A percentile compares a stretch with the other conserved stretches of the same genome.
Evolutionary conservation across 129 eudicot genomes (phyloP).

Genomic region (Artemisia argyi): DNA sequence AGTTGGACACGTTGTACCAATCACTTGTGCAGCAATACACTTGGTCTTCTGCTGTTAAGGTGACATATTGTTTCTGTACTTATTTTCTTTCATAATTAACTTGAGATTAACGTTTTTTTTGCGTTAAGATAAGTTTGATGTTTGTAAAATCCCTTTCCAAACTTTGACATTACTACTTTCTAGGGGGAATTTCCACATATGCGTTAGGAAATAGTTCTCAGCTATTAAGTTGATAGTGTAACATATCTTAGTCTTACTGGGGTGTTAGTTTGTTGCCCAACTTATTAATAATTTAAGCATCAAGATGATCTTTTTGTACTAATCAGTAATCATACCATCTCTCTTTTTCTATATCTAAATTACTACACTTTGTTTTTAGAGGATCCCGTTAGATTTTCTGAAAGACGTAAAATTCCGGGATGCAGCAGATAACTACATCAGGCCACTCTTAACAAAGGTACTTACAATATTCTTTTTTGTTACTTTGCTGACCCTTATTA

Average conservation of each 20-base stretch:
- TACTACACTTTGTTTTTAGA: slow-evolving; percentile 40
- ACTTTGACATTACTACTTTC: no score
- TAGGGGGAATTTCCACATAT: no score
- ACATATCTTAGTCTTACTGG: no score
- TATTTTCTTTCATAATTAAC: neutral
- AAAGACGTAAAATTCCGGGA: slow-evolving; percentile 60
- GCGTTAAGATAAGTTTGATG: neutral
- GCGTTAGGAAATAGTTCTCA: no score
- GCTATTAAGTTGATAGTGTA: no score
- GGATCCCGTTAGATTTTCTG: slow-evolving; percentile 91
- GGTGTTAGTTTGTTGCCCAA: no score
- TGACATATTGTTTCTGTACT: slow-evolving; percentile 20
- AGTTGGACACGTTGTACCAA: slow-evolving; percentile 67
- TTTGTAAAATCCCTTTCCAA: neutral
- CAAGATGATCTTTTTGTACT: neutral
- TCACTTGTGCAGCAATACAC: slow-evolving; percentile 80
- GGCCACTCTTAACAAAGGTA: slow-evolving; percentile 87
- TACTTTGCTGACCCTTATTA: neutral
- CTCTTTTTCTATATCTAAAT: neutral
- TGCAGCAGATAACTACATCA: slow-evolving; percentile 77
- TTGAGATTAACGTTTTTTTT: neutral
- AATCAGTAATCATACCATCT: neutral
- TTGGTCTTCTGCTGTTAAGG: slow-evolving; percentile 98
- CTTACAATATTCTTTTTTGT: neutral
- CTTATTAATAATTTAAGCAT: neutral